Conservation (phyloP, 306 rosid genomes). For the Fagus sylvatica region DNA sequence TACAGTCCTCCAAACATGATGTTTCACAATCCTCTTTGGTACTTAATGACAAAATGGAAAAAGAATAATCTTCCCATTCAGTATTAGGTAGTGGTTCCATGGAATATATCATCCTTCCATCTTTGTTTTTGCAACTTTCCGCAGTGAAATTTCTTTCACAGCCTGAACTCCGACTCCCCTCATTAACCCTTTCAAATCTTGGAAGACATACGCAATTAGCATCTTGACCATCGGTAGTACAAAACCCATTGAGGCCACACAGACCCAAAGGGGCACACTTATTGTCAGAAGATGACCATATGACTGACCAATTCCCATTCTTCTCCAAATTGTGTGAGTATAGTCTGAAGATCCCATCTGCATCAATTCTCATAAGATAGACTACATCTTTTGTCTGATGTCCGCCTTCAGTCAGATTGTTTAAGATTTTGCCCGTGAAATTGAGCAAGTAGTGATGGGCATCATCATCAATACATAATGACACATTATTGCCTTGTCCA, state of each 20-base stretch:
- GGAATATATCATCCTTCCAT: neutral
- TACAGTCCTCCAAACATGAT: conserved; percentile 13
- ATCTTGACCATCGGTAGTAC: neutral
- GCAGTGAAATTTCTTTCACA: neutral
- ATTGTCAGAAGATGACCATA: neutral
- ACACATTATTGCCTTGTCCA: neutral
- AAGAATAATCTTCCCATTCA: neutral
- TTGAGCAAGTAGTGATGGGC: neutral
- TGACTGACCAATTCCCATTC: neutral
- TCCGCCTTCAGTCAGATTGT: neutral
- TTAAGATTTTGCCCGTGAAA: neutral
- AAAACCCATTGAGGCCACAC: neutral
- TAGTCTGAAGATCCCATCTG: neutral
- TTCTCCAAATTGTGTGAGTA: neutral
- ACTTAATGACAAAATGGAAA: neutral
- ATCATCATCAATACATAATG: conserved; percentile 1
- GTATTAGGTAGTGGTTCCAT: neutral
- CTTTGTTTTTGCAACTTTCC: neutral
- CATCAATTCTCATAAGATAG: neutral
- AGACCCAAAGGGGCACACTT: neutral
- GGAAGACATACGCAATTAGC: neutral
- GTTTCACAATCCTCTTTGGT: conserved; percentile 2
- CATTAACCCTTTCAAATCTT: neutral
- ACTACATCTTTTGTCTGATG: neutral
- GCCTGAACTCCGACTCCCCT: neutral